phyloP scores from a whole-genome alignment of 1,284 basidiomycete species.

The Malassezia caprae region DNA sequence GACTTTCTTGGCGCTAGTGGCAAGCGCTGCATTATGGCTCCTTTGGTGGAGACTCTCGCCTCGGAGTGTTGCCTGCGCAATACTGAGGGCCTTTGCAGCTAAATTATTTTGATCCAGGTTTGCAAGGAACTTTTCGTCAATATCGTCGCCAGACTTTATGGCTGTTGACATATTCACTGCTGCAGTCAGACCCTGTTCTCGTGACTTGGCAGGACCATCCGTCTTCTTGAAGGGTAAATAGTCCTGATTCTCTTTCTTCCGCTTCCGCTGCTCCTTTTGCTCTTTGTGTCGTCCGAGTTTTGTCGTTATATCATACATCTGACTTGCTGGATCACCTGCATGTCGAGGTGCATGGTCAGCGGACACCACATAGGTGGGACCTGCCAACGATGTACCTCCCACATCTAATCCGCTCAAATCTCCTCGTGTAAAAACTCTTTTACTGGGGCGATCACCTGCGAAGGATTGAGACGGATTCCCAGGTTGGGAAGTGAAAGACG shows the following conservation, averaged over 20 bases:
- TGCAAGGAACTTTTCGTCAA: slow-evolving; percentile 1
- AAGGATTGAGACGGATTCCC: neutral
- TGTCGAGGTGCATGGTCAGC: neutral
- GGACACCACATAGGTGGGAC: slow-evolving; percentile 1
- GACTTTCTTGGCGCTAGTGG: neutral
- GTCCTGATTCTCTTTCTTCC: neutral
- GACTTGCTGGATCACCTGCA: neutral
- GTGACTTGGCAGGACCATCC: neutral
- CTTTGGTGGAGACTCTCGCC: neutral
- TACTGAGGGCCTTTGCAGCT: slow-evolving; percentile 12
- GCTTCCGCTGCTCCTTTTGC: slow-evolving; percentile 9
- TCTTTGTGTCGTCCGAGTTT: slow-evolving; percentile 4
- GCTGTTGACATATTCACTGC: neutral
- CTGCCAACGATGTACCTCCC: neutral
- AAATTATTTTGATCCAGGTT: slow-evolving; percentile 9
- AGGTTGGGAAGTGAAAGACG: neutral
- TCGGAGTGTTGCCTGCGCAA: slow-evolving; percentile 12
- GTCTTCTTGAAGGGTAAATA: neutral
- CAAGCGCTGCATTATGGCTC: neutral
- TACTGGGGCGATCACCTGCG: neutral
- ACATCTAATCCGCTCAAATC: neutral
- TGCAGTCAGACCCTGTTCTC: neutral
- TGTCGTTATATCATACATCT: slow-evolving; percentile 4
- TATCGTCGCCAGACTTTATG: neutral
- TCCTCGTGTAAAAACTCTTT: neutral